These are phyloP conservation scores for Trypanosoma lewisi DNA, from an alignment of 208 protist species.

Conservation along the genomic window DNA sequence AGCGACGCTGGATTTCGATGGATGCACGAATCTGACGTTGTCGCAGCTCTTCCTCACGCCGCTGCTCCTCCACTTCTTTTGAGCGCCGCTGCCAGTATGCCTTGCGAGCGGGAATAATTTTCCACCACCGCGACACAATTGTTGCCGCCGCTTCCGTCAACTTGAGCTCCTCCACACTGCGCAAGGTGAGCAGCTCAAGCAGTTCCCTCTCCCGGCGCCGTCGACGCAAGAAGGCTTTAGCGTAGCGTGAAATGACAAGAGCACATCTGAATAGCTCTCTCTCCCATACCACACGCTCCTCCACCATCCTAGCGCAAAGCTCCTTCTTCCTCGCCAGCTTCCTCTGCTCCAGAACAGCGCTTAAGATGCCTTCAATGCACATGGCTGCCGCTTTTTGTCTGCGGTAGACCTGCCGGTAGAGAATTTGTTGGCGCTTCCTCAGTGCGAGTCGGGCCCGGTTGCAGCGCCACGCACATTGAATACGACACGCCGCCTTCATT, in stretches of 20 bases:
- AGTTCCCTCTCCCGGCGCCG: slow-evolving; percentile 37
- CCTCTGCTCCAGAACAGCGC: slow-evolving; percentile 31
- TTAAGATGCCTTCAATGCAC: slow-evolving; percentile 51
- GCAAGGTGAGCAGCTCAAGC: slow-evolving; percentile 33
- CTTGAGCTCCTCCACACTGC: slow-evolving; percentile 35
- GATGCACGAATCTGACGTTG: slow-evolving; percentile 24
- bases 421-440: slow-evolving; percentile 47
- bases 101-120: slow-evolving; percentile 27
- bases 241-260: slow-evolving; percentile 32
- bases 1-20: slow-evolving; percentile 34
- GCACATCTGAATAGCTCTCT: slow-evolving; percentile 21
- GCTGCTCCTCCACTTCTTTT: slow-evolving; percentile 34
- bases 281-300: slow-evolving; percentile 30
- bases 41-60: slow-evolving; percentile 13
- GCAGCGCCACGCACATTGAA: slow-evolving; percentile 70
- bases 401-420: slow-evolving; percentile 58
- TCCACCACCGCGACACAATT: slow-evolving; percentile 71
- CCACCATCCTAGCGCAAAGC: background rate
- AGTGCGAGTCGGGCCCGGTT: slow-evolving; percentile 45
- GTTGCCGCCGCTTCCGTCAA: slow-evolving; percentile 32
- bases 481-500: slow-evolving; percentile 33
- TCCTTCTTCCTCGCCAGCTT: slow-evolving; percentile 8
- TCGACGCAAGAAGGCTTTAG: slow-evolving; percentile 24
- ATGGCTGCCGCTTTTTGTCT: slow-evolving; percentile 64
- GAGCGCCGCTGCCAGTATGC: slow-evolving; percentile 58